Evolutionary conservation across 441 rosid genomes (phyloP), one percentile per base, ranked within the genome.

Genomic region (Corymbia citriodora): DNA sequence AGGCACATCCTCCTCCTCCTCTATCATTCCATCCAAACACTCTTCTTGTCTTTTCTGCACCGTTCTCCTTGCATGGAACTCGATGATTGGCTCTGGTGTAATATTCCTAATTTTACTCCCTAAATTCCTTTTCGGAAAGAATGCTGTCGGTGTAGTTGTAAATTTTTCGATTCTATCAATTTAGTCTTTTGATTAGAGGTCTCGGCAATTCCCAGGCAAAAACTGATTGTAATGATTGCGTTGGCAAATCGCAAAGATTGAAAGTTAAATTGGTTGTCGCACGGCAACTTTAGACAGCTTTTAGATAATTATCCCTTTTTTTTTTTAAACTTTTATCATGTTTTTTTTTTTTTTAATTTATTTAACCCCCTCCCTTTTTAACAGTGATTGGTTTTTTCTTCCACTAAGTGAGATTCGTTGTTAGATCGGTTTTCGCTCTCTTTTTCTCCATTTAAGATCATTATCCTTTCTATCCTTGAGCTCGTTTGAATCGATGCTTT

Each of bases 221-320:
- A 63, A 16, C 0, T 61, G 5, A 29, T 61, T 61, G 7, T 3
- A 6, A 59, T 25, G 25, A 59, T 25, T 59, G 25, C 25, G 0
- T 25, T 59, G n/a, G 0, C 3, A 61, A 5, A 61, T 61, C 2
- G 2, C 13, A 23, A 57, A 23, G 29, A 9, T 23, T 0, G 21
- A 21, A 57, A 6, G 4, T 1, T 13, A 2, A 63, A 29, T 63
- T 29, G 7, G 1, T 8, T 3, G 70, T 13, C 7, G 17, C 6
- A 63, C 2, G 13, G 12, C 12, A 13, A 6, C 4, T 13, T 61
- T 61, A 29, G 33, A 29, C 4, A 5, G 45, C 12, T 61, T 27
- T 61, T 29, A 2, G 27, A 29, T 7, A 61, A 61, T 61, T 61
- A 12, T 61, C 2, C 0, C 7, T 27, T 27, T 0, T 12, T 27